These are phyloP conservation scores for Tricholoma matsutake DNA, from an alignment of 768 basidiomycete genomes.

Conservation along the genomic window DNA sequence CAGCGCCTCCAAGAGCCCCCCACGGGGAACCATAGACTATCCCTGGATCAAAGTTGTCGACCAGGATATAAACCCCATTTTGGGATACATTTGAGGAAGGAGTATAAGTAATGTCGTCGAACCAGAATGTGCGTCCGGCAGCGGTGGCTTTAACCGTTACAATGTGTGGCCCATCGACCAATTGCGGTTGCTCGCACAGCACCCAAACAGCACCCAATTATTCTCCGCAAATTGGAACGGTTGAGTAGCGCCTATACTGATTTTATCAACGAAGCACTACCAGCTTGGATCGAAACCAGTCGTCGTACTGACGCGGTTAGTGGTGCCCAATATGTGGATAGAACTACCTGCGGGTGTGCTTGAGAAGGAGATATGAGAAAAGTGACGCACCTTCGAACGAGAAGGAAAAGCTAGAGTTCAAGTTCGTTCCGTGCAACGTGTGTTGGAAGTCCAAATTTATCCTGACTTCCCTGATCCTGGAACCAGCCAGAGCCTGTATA, in stretches of 20 bases:
- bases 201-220: slow-evolving; percentile 24
- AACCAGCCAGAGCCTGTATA: slow-evolving; percentile 2
- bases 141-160: slow-evolving; percentile 18
- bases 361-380: background rate
- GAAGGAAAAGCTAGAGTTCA: background rate
- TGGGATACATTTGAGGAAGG: slow-evolving; percentile 6
- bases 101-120: slow-evolving; percentile 4
- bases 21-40: slow-evolving; percentile 20
- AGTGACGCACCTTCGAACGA: background rate
- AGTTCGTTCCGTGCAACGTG: slow-evolving; percentile 11
- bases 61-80: slow-evolving; percentile 14
- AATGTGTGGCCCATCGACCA: slow-evolving; percentile 23
- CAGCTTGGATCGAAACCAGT: slow-evolving; percentile 17
- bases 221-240: slow-evolving; percentile 20
- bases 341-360: background rate
- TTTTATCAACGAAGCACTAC: slow-evolving; percentile 22
- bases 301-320: background rate
- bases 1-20: slow-evolving; percentile 8
- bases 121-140: slow-evolving; percentile 5
- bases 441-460: slow-evolving; percentile 16
- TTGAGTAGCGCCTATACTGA: slow-evolving; percentile 16
- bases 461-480: slow-evolving; percentile 12
- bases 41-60: slow-evolving; percentile 17
- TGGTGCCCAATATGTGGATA: slow-evolving; percentile 1
- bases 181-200: slow-evolving; percentile 17